Evolutionary conservation across 1,139 yeast genomes (phyloP).

Genomic region (Lodderomyces oxycetoniae): DNA sequence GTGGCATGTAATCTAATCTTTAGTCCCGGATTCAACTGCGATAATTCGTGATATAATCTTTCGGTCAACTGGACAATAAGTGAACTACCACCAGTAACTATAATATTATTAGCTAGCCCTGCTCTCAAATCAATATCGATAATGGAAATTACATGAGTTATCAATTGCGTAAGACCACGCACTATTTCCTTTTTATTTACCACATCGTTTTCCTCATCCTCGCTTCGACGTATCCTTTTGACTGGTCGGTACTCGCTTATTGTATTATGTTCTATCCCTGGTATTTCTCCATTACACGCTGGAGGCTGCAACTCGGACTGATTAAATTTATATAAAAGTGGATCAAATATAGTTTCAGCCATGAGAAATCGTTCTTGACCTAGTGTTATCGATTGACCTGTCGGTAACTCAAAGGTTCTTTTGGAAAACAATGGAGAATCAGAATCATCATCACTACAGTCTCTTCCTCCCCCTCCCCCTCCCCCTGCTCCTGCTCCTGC

Average conservation of each 20-base stretch:
- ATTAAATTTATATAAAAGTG: conserved; percentile 40
- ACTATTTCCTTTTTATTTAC: conserved; percentile 19
- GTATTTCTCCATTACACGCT: conserved; percentile 34
- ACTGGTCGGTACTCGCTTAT: conserved; percentile 67
- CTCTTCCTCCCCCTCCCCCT: no score
- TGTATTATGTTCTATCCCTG: conserved; percentile 22
- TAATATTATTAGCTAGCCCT: conserved; percentile 85
- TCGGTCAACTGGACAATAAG: conserved; percentile 86
- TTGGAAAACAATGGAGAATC: conserved; percentile 12
- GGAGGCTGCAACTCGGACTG: conserved; percentile 22
- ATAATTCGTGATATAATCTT: conserved; percentile 69
- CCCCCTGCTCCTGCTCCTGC: no score
- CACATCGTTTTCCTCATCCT: conserved; percentile 4
- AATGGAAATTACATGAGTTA: conserved; percentile 62
- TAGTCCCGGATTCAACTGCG: conserved; percentile 77
- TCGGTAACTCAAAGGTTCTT: conserved; percentile 78
- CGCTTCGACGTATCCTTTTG: conserved; percentile 51
- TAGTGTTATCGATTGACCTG: conserved; percentile 43
- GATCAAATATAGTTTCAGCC: conserved; percentile 74
- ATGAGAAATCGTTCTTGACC: conserved; percentile 58
- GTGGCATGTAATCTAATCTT: conserved; percentile 85
- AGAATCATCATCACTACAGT: no score
- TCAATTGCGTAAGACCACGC: conserved; percentile 64
- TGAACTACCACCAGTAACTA: conserved; percentile 86
- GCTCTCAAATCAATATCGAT: conserved; percentile 89